Percentiles rank a stretch among this genome's conserved stretches.
Conservation (phyloP, 169 alveolate species). For the Theileria annulata region DNA sequence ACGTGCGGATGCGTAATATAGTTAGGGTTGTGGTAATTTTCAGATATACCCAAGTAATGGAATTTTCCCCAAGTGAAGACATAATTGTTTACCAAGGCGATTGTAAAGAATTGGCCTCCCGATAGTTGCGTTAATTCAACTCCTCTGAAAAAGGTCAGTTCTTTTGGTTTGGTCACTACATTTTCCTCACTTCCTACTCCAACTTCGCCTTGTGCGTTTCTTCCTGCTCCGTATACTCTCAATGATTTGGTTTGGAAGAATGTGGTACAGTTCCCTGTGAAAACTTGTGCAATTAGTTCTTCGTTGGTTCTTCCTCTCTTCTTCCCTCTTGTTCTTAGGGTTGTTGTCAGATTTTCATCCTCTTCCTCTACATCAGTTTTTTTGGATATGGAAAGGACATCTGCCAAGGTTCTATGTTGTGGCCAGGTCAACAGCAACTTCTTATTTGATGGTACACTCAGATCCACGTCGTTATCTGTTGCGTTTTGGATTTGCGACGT, state of each 20-base stretch:
- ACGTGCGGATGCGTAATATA: not conserved
- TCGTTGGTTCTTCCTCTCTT: constrained; percentile 57
- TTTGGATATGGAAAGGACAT: not conserved
- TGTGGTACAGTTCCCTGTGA: constrained; percentile 81
- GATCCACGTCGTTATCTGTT: constrained; percentile 33
- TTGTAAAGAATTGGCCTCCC: constrained; percentile 85
- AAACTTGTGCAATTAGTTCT: constrained; percentile 59
- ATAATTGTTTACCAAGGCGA: constrained; percentile 73
- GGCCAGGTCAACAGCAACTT: constrained; percentile 57
- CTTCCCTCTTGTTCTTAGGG: constrained; percentile 29
- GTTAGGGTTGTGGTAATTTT: constrained; percentile 1
- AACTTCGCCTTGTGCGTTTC: constrained; percentile 83
- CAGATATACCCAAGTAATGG: constrained; percentile 37
- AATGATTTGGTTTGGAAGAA: constrained; percentile 70
- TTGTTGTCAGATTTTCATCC: not conserved
- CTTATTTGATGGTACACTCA: not conserved
- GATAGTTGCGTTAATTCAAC: constrained; percentile 65
- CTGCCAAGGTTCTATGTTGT: constrained; percentile 47
- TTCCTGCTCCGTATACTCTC: constrained; percentile 79
- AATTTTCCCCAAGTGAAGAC: constrained; percentile 81
- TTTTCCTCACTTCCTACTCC: constrained; percentile 72
- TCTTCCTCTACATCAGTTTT: constrained; percentile 1
- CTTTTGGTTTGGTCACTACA: constrained; percentile 52
- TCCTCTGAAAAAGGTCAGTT: constrained; percentile 60
- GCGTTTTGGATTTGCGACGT: constrained; percentile 35